Evolutionary conservation across 768 basidiomycete species (phyloP).

Genomic region (Suillus americanus): DNA sequence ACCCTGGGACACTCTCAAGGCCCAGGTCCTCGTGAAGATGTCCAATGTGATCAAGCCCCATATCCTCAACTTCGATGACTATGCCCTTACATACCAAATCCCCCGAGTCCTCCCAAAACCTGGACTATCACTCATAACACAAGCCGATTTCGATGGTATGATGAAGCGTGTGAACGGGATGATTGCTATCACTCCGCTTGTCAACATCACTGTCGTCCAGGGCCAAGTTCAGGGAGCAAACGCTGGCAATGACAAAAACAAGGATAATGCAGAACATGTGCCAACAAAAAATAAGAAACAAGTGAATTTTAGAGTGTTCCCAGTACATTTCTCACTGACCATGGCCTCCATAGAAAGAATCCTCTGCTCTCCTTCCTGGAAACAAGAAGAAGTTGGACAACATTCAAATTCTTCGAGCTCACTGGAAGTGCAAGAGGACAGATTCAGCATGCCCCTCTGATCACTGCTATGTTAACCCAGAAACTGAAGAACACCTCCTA

Average conservation of each 20-base stretch:
- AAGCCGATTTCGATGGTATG: not conserved
- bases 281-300: not conserved
- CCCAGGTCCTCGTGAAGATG: constrained; percentile 6
- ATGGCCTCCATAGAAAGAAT: not conserved
- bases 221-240: not conserved
- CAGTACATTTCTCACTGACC: not conserved
- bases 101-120: constrained; percentile 1
- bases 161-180: not conserved
- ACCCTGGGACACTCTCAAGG: constrained; percentile 7
- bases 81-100: not conserved
- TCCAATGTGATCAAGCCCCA: not conserved
- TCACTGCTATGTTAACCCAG: not conserved
- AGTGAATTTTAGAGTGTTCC: not conserved
- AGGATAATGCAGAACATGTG: not conserved
- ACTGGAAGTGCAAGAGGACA: not conserved
- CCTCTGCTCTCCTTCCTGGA: not conserved
- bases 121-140: not conserved
- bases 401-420: not conserved
- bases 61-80: not conserved
- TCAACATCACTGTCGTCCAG: not conserved
- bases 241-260: not conserved
- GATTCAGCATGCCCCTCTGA: not conserved
- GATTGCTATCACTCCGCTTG: not conserved
- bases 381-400: not conserved
- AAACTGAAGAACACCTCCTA: not conserved